Conservation (phyloP, 2,329 filamentous ascomycete genomes). For the Emmonsiellopsis sp. region DNA sequence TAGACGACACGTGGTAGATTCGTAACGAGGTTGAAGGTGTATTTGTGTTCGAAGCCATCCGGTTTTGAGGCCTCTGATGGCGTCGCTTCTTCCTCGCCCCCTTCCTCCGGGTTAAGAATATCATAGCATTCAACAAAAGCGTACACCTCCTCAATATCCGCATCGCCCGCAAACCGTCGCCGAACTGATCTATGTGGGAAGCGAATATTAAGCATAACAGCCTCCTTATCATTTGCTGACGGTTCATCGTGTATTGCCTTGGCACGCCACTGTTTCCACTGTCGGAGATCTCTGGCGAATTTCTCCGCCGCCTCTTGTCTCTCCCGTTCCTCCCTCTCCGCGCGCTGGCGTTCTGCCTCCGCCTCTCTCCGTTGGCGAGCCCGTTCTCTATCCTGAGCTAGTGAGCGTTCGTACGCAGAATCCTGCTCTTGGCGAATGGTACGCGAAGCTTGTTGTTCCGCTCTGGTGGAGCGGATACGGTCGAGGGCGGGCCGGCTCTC, state of each 20-base stretch:
- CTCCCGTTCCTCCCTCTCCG: conserved; percentile 58
- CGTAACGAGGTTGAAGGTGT: conserved; percentile 74
- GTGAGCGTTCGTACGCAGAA: conserved; percentile 81
- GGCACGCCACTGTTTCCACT: conserved; percentile 77
- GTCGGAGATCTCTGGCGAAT: conserved; percentile 44
- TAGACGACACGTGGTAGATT: conserved; percentile 78
- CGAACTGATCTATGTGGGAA: conserved; percentile 64
- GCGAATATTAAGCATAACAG: conserved; percentile 60
- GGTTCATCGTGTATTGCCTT: conserved; percentile 61
- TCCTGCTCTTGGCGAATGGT: conserved; percentile 82
- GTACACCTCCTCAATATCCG: conserved; percentile 78
- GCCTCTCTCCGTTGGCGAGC: conserved; percentile 67
- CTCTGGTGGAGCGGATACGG: conserved; percentile 62
- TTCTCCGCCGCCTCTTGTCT: conserved; percentile 53
- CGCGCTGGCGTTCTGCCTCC: conserved; percentile 52
- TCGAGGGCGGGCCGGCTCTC: conserved; percentile 69
- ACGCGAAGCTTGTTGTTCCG: conserved; percentile 71
- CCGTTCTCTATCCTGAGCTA: conserved; percentile 80
- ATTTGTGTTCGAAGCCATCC: conserved; percentile 65
- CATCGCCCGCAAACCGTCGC: conserved; percentile 60
- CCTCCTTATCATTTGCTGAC: conserved; percentile 50
- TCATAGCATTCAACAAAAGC: conserved; percentile 92
- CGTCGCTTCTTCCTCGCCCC: conserved; percentile 5
- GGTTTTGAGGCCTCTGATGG: conserved; percentile 34
- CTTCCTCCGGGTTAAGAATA: conserved; percentile 40